Evolutionary conservation across 495 filamentous ascomycete genomes (phyloP).

Genomic region (Aspergillus haitiensis): DNA sequence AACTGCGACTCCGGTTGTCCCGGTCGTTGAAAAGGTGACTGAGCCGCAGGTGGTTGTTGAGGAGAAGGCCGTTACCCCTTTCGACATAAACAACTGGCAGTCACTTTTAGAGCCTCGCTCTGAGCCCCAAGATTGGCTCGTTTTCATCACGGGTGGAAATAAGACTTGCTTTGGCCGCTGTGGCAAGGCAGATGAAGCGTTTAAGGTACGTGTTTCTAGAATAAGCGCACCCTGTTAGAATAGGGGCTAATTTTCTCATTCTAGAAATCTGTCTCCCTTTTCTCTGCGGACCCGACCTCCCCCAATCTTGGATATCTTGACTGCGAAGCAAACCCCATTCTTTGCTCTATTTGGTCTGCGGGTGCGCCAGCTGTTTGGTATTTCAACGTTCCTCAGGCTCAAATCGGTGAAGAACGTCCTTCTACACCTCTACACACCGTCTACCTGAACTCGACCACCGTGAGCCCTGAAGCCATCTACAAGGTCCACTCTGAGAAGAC

Average conservation of each 20-base stretch:
- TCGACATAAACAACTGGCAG: constrained; percentile 75
- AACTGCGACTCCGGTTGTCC: constrained; percentile 47
- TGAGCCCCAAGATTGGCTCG: constrained; percentile 74
- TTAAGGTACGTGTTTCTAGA: constrained; percentile 48
- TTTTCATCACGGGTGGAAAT: constrained; percentile 80
- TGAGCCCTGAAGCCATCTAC: constrained; percentile 61
- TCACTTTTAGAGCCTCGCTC: constrained; percentile 62
- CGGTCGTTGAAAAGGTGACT: constrained; percentile 52
- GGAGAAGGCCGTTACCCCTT: constrained; percentile 53
- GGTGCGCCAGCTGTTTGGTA: constrained; percentile 71
- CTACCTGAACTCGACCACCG: constrained; percentile 64
- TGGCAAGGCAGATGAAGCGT: constrained; percentile 51
- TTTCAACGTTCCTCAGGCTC: constrained; percentile 66
- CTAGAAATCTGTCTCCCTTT: constrained; percentile 65
- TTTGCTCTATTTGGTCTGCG: constrained; percentile 81
- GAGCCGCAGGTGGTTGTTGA: constrained; percentile 55
- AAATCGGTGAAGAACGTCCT: constrained; percentile 38
- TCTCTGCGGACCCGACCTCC: constrained; percentile 62
- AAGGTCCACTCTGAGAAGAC: constrained; percentile 63
- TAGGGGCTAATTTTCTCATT: constrained; percentile 20
- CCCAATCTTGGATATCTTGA: constrained; percentile 73
- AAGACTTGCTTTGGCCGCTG: constrained; percentile 79
- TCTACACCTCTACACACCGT: constrained; percentile 55
- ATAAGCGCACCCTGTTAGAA: neutral
- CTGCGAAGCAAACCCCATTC: constrained; percentile 75